Percentiles rank a stretch among this genome's conserved stretches.
phyloP scores from a whole-genome alignment of 2,329 filamentous ascomycete genomes.

The Aulographum hederae region DNA sequence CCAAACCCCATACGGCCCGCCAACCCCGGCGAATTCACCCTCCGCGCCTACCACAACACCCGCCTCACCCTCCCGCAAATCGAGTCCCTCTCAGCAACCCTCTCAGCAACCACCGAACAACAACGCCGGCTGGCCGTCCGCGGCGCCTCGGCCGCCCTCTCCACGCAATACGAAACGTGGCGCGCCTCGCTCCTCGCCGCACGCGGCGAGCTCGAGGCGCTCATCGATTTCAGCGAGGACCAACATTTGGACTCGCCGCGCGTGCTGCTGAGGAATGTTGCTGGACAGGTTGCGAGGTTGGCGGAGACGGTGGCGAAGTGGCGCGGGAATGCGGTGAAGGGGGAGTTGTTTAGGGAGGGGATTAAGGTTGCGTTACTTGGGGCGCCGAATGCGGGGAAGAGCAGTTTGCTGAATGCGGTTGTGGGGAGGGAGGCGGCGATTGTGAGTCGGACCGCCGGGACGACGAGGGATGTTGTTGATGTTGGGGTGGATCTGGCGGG shows the following conservation, averaged over 20 bases:
- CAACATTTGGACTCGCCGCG: conserved; percentile 82
- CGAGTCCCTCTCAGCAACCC: conserved; percentile 41
- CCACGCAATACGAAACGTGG: conserved; percentile 69
- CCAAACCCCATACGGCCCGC: conserved; percentile 52
- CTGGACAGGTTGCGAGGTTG: conserved; percentile 26
- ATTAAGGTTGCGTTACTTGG: conserved; percentile 77
- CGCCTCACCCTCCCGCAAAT: conserved; percentile 75
- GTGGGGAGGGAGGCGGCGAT: conserved; percentile 90
- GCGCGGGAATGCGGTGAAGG: conserved; percentile 58
- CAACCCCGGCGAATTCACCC: conserved; percentile 89
- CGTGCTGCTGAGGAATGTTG: conserved; percentile 53
- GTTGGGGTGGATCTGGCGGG: conserved; percentile 76
- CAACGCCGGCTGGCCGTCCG: conserved; percentile 75
- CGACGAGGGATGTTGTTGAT: conserved; percentile 86
- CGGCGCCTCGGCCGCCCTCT: conserved; percentile 41
- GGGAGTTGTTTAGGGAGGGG: conserved; percentile 67
- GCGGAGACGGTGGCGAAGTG: conserved; percentile 47
- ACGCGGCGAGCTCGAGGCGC: conserved; percentile 76
- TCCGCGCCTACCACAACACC: conserved; percentile 73
- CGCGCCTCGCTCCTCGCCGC: conserved; percentile 58
- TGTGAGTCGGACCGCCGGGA: conserved; percentile 81
- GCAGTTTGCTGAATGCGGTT: conserved; percentile 75
- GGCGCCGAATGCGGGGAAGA: conserved; percentile 88
- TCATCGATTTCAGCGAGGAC: conserved; percentile 95
- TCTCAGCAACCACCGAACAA: conserved; percentile 65